Evolutionary conservation across 345 rosid genomes (phyloP).

Genomic region (Eucalyptus tenuipes): DNA sequence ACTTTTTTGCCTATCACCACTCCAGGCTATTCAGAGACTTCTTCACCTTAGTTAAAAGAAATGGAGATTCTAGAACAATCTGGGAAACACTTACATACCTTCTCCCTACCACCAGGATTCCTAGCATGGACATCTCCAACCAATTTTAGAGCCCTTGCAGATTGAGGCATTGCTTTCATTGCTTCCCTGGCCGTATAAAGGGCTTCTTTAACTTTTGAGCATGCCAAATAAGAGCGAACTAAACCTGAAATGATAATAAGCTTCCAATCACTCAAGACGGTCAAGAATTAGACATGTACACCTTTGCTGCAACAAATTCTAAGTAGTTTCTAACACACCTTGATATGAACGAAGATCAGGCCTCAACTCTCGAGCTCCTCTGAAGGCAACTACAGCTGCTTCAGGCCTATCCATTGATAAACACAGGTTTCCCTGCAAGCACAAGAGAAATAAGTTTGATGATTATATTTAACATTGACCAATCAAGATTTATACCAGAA

Average conservation of each 20-base stretch:
- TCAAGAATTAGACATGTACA: not conserved
- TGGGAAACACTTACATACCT: conserved; percentile 33
- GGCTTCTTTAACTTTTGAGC: conserved; percentile 86
- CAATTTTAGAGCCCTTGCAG: conserved; percentile 87
- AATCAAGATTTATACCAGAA: not conserved
- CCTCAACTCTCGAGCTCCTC: conserved; percentile 93
- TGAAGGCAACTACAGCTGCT: conserved; percentile 79
- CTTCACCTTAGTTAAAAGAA: not conserved
- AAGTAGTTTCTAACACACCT: conserved; percentile 30
- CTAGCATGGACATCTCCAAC: conserved; percentile 97
- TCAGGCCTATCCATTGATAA: conserved; percentile 75
- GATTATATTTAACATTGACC: not conserved
- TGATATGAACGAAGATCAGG: conserved; percentile 97
- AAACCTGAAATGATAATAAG: conserved; percentile 42
- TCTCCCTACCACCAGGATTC: conserved; percentile 86
- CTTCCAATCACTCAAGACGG: not conserved
- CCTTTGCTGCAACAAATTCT: not conserved
- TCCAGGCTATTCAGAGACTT: not conserved
- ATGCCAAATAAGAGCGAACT: conserved; percentile 90
- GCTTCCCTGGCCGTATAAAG: conserved; percentile 94
- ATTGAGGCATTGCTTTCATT: conserved; percentile 99
- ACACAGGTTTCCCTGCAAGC: conserved; percentile 71
- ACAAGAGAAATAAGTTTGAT: not conserved
- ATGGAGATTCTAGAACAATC: not conserved
- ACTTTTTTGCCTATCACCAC: conserved; percentile 72